phyloP scores from a whole-genome alignment of 495 filamentous ascomycete species.

The Aspergillus asperescens region DNA sequence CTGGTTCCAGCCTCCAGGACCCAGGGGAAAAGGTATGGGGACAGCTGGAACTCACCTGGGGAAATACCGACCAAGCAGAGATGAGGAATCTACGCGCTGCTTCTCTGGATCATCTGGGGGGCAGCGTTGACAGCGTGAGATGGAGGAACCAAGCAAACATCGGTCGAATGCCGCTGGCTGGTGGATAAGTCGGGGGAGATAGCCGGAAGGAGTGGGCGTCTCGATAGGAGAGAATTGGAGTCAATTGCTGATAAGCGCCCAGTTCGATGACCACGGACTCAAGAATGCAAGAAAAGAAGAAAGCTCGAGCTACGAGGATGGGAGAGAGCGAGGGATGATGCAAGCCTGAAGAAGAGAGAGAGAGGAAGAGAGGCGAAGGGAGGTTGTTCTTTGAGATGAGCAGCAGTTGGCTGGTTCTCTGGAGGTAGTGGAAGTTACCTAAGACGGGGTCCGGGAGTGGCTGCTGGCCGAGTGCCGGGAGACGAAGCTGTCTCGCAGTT shows the following conservation, averaged over 20 bases:
- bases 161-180: neutral
- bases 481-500: too few species aligned
- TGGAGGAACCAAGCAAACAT: conserved; percentile 10
- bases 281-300: conserved; percentile 3
- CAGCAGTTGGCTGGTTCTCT: neutral
- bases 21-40: conserved; percentile 2
- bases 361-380: conserved; percentile 1
- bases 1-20: conserved; percentile 9
- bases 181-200: conserved; percentile 31
- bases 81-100: conserved; percentile 12
- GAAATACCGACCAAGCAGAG: neutral
- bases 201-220: conserved; percentile 28
- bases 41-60: neutral
- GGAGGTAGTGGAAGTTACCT: conserved; percentile 9
- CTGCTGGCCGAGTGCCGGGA: too few species aligned
- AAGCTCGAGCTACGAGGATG: neutral
- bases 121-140: conserved; percentile 1
- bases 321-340: too few species aligned
- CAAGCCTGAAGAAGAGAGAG: conserved; percentile 5
- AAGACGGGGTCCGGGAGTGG: too few species aligned
- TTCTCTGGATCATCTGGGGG: conserved; percentile 6
- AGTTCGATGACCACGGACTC: neutral
- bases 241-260: conserved; percentile 31
- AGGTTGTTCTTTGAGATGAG: conserved; percentile 6
- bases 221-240: conserved; percentile 12